Base-by-base conservation (phyloP, 2,329 filamentous ascomycete species). In the Alternaria solani region DNA sequence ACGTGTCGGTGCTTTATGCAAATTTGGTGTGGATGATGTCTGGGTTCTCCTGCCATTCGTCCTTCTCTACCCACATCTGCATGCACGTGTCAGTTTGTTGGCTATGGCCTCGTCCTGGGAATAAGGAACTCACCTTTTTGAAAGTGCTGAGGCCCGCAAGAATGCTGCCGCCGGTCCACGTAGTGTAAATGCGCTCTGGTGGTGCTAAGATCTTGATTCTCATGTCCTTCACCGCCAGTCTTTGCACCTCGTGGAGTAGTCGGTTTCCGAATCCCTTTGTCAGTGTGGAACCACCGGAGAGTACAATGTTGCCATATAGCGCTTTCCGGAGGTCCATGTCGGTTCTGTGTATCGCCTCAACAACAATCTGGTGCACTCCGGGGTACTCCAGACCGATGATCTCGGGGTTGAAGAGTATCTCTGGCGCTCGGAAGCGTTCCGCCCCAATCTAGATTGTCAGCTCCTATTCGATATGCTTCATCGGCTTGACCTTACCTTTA, bases 21-120 rank as follows among this genome's bases (percentile, higher is more conserved):
- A 98, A 97, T 81, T 97, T 98, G 75, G 93, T 95, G 81, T 98
- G 94, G 77, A 99, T 98, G 73, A 99, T 95, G 76, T 99, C 94
- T 18, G 95, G 95, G 78, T 99, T 97, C 86, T 99, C 95, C 79
- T 99, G 95, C 95, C 95, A 99, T 84, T 99, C 95, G 77, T 98
- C 95, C 77, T 97, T 94, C 81, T 93, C 97, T 75, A 99, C 95
- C 93, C 95, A 98, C 95, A 99, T 99, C 94, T 97, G 78, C 58
- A 63, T 34, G 59, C 51, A 58, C 54, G 62, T 69, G 72, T 78
- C 69, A 78, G 75, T 67, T 43, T 62, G 64, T 34, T 63, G 55
- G 49, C 56, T 26, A 39, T 55, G 57, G 55, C 47, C 30, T 36
- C 52, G 34, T 36, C 18, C 64, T 64, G 18, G 28, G 30, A 32